A percentile compares a stretch with the other conserved stretches of the same genome.
Conservation (phyloP, 108 stramenopile genomes). For the Stephanodiscus triporus region DNA sequence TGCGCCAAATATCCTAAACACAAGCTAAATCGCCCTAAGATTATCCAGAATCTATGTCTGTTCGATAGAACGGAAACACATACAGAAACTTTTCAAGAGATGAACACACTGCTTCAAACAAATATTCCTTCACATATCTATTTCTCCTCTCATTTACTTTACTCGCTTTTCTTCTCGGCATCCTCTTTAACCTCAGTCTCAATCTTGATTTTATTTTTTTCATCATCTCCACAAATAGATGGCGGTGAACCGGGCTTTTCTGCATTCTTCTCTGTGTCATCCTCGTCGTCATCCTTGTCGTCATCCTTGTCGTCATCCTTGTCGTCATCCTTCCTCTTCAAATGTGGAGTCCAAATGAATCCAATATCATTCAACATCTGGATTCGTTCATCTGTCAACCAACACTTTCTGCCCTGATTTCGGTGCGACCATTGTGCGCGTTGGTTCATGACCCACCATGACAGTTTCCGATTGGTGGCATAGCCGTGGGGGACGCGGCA, state of each 20-base stretch:
- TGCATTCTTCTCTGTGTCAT: not conserved
- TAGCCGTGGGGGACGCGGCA: conserved; percentile 78
- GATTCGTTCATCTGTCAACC: conserved; percentile 68
- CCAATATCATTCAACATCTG: conserved; percentile 60
- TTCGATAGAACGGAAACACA: no score
- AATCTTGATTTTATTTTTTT: not conserved
- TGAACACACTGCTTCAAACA: no score
- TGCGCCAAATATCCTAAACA: no score
- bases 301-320: not conserved
- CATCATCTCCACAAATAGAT: not conserved
- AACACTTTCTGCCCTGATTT: conserved; percentile 28
- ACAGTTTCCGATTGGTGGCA: conserved; percentile 55
- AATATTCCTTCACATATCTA: not conserved
- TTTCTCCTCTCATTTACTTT: not conserved
- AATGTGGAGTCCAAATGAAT: conserved; percentile 59
- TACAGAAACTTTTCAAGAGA: no score
- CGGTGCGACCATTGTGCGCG: conserved; percentile 65
- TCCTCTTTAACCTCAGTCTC: not conserved
- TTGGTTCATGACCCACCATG: conserved; percentile 71
- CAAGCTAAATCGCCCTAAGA: no score
- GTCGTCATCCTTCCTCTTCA: not conserved
- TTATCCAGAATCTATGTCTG: no score
- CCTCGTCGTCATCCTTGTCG: not conserved
- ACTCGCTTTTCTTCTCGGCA: not conserved
- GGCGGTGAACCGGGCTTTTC: not conserved